Evolutionary conservation across 345 rosid species (phyloP), one percentile per base, ranked within the genome.

Genomic region (Arabis hirsuta): DNA sequence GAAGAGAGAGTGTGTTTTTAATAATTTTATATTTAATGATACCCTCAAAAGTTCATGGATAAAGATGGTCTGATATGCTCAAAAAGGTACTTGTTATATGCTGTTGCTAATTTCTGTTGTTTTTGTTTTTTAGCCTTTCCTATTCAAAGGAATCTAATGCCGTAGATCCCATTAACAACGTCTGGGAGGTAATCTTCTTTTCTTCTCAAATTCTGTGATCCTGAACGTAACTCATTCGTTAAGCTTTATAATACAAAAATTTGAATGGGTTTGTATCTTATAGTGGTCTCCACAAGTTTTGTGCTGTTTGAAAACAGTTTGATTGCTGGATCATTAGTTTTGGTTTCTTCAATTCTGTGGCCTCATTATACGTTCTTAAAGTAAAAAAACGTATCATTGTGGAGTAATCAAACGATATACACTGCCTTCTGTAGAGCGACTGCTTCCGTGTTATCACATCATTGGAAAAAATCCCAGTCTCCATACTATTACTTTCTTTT

Each of bases 81-180:
- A n/a, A 10, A 34, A 27, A 45, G 27, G 31, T 56, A 2, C 36
- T 22, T 19, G 20, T 9, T 39, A 59, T 70, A 36, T 67, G 29
- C 31, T 57, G 55, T 54, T 16, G 16, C 29, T 74, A 7, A 57
- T 24, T n/a, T n/a, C 46, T 43, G 22, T 43, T 42, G 3, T 51
- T 9, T 43, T 63, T 36, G 27, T 24, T 71, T 56, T 65, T 68
- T 86, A 89, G 92, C 68, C 69, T 88, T 58, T 73, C 82, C 67
- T 48, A 55, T 29, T 74, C 81, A 20, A 80, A 86, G 56, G 71
- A 84, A 50, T 69, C 81, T 14, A 62, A 57, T 69, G 55, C 88
- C 10, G 83, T 87, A 64, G 87, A 78, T 72, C 87, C 90, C 62
- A 83, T 95, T 78, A 67, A 86, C 71, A 87, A 74, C 69, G 91